Base-by-base conservation (phyloP, 2,329 filamentous ascomycete species). In the Cladosporium phlei region DNA sequence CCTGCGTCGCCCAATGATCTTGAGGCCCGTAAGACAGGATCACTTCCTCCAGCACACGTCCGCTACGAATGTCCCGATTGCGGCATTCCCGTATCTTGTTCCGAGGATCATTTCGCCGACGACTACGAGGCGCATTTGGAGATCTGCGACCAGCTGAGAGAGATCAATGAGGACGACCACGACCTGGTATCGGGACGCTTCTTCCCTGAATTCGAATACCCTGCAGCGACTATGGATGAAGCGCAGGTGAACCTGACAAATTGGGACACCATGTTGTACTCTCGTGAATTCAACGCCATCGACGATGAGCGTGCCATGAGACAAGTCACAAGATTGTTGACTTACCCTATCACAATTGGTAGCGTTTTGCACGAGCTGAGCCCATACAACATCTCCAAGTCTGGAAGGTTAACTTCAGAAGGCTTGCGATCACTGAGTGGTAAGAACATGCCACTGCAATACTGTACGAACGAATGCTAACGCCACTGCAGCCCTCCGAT, bases 81-180 rank as follows among this genome's bases (percentile, higher is more conserved):
- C 59, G 93, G 93, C 11, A 79, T 97, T 32, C 90, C 94, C 0
- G 83, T 95, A 5, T 95, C 93, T 64, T 98, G 93, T 71, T 91
- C 82, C 57, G 86, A 96, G 67, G 85, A 88, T 57, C 93, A 98
- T 66, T 97, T 91, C 86, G 88, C 86, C 64, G 88, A 94, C 58
- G 88, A 97, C 66, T 98, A 95, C 62, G 91, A 97, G 68, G 78
- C 83, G 14, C 93, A 98, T 67, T 67, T 98, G 51, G 80, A 96
- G 62, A 83, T 98, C 27, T 98, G 93, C 66, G 91, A 98, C 60
- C 86, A 86, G 0, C 72, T 98, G 47, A 77, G 85, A 55, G 85
- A 97, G 69, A 91, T 95, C 69, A 98, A 98, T 58, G 93, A 98
- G 70, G 93, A 98, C 62, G 93, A 98, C 58, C 94, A 98, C 63